These are phyloP conservation scores for Lachnellula arida DNA, from an alignment of 2,329 filamentous ascomycete species.

Conservation along the genomic window DNA sequence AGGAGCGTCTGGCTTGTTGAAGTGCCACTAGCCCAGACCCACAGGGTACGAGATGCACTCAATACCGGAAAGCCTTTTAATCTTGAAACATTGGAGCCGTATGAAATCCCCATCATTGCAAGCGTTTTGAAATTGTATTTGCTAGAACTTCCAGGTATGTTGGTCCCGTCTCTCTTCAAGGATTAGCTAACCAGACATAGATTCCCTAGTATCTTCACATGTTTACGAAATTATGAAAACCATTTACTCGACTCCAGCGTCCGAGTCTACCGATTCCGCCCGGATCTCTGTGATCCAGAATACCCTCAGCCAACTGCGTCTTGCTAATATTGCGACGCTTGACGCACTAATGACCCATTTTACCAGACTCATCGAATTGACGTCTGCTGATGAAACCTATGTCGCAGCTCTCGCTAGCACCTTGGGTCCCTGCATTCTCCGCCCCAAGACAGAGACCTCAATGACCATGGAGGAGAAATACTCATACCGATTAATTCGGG, in stretches of 20 bases:
- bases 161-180: not conserved
- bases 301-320: slow-evolving; percentile 86
- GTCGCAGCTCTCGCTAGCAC: slow-evolving; percentile 66
- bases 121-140: slow-evolving; percentile 92
- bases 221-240: slow-evolving; percentile 99
- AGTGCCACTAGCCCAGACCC: slow-evolving; percentile 77
- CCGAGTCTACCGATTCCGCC: slow-evolving; percentile 70
- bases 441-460: slow-evolving; percentile 81
- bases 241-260: slow-evolving; percentile 80
- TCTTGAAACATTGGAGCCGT: slow-evolving; percentile 73
- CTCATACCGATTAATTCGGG: slow-evolving; percentile 81
- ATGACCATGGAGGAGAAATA: slow-evolving; percentile 95
- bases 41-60: slow-evolving; percentile 74
- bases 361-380: slow-evolving; percentile 91
- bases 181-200: slow-evolving; percentile 41
- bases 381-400: slow-evolving; percentile 89
- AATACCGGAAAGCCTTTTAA: slow-evolving; percentile 83
- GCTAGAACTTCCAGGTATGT: slow-evolving; percentile 84
- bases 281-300: slow-evolving; percentile 91
- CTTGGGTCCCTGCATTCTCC: slow-evolving; percentile 80
- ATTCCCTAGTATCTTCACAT: slow-evolving; percentile 96
- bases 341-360: slow-evolving; percentile 98
- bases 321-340: slow-evolving; percentile 97
- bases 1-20: slow-evolving; percentile 93
- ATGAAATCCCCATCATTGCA: slow-evolving; percentile 90